Percentiles rank a stretch among this genome's conserved stretches.
These are phyloP conservation scores for Sugiyamaella americana DNA, from an alignment of 805 yeast genomes.

Conservation along the genomic window DNA sequence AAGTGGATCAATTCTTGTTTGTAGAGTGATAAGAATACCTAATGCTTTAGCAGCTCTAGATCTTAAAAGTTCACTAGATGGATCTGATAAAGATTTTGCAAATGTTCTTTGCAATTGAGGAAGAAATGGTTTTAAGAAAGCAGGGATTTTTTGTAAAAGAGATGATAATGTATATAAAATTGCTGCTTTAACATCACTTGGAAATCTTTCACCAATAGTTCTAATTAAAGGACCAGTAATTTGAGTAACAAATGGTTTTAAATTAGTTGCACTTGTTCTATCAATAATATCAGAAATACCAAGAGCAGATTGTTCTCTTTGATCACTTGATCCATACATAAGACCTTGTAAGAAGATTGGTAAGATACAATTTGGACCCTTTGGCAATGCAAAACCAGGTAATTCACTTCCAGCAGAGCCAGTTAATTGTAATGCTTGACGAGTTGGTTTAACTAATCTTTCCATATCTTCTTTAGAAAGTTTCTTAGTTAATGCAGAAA, in stretches of 20 bases:
- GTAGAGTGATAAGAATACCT: slow-evolving; percentile 80
- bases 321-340: slow-evolving; percentile 84
- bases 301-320: slow-evolving; percentile 78
- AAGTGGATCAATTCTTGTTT: slow-evolving; percentile 90
- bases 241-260: slow-evolving; percentile 83
- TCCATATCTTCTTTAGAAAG: slow-evolving; percentile 76
- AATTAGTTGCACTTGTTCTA: slow-evolving; percentile 62
- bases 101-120: slow-evolving; percentile 98
- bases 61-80: slow-evolving; percentile 59
- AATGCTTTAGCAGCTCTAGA: slow-evolving; percentile 83
- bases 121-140: slow-evolving; percentile 86
- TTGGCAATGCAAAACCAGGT: slow-evolving; percentile 64
- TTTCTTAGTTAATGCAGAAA: slow-evolving; percentile 58
- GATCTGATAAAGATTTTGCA: slow-evolving; percentile 82
- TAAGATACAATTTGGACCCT: slow-evolving; percentile 77
- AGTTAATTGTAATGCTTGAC: slow-evolving; percentile 60
- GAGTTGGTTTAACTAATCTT: slow-evolving; percentile 71
- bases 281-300: slow-evolving; percentile 84
- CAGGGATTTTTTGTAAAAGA: slow-evolving; percentile 77
- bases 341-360: slow-evolving; percentile 93
- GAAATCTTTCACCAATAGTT: slow-evolving; percentile 93
- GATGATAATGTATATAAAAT: slow-evolving; percentile 77
- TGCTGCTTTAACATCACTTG: slow-evolving; percentile 90
- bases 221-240: slow-evolving; percentile 97
- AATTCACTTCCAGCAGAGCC: slow-evolving; percentile 64